Evolutionary conservation across 805 yeast species (phyloP).

Genomic region (Kazachstania viticola): DNA sequence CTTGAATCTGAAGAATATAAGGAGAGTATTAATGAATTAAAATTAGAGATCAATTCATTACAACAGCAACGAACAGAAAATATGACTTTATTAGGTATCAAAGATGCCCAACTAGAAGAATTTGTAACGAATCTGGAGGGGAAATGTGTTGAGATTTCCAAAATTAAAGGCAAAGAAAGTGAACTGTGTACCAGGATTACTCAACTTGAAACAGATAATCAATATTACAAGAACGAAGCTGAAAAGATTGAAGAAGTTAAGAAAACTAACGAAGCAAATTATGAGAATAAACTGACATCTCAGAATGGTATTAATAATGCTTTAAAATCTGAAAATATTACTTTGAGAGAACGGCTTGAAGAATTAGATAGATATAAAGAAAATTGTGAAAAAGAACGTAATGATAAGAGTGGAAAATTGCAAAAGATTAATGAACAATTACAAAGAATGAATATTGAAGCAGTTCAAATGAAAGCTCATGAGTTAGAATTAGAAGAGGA

Average conservation of each 20-base stretch:
- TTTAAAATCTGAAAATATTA: conserved; percentile 21
- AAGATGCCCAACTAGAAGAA: conserved; percentile 20
- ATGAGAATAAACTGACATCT: conserved; percentile 27
- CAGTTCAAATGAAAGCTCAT: conserved; percentile 21
- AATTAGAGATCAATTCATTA: conserved; percentile 12
- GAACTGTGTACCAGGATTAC: conserved; percentile 7
- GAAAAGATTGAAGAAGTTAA: conserved; percentile 10
- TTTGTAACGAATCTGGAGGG: conserved; percentile 3
- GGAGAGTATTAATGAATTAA: conserved; percentile 9
- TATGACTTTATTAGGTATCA: conserved; percentile 13
- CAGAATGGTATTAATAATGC: conserved; percentile 27
- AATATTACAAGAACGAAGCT: conserved; percentile 4
- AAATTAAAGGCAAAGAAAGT: conserved; percentile 4
- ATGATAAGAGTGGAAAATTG: conserved; percentile 8
- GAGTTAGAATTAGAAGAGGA: conserved; percentile 21
- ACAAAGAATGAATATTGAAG: conserved; percentile 21
- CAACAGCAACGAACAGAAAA: conserved; percentile 17
- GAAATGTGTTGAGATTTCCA: conserved; percentile 6
- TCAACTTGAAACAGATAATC: conserved; percentile 4
- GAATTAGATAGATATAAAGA: conserved; percentile 12
- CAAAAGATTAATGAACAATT: conserved; percentile 21
- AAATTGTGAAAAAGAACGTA: conserved; percentile 11
- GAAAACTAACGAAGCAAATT: conserved; percentile 15
- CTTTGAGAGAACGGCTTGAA: conserved; percentile 11
- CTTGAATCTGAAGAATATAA: conserved; percentile 8